Evolutionary conservation across 352 stramenopile species (phyloP).

Genomic region (Pythium sp.): DNA sequence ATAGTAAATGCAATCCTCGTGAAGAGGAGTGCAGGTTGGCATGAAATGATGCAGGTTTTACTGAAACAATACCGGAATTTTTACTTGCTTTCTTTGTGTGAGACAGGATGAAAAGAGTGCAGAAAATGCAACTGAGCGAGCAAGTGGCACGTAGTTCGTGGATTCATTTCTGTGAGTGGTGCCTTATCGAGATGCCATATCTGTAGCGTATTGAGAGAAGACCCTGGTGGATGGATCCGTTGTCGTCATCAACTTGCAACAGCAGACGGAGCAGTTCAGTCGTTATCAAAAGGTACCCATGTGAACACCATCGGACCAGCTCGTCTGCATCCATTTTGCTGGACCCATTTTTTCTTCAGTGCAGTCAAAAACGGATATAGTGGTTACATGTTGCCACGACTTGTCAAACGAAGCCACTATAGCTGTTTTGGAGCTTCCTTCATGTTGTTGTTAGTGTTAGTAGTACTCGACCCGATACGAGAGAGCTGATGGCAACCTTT

Average conservation of each 20-base stretch:
- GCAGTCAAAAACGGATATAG: not conserved
- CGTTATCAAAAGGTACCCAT: not conserved
- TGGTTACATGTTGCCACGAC: not conserved
- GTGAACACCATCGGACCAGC: not conserved
- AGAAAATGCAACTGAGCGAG: constrained; percentile 7
- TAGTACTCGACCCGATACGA: too few relatives aligned
- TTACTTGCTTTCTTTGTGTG: constrained; percentile 3
- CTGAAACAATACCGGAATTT: not conserved
- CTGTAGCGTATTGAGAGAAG: not conserved
- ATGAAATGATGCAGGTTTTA: not conserved
- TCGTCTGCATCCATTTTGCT: not conserved
- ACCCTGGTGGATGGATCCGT: not conserved
- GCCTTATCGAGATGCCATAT: not conserved
- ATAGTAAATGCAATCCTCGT: not conserved
- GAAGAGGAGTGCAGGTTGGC: not conserved
- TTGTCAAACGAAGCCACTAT: too few relatives aligned
- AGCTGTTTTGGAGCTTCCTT: too few relatives aligned
- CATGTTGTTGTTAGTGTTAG: too few relatives aligned
- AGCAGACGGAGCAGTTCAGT: not conserved
- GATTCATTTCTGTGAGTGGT: not conserved
- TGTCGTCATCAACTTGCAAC: not conserved
- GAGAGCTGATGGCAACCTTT: too few relatives aligned
- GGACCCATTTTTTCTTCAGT: not conserved
- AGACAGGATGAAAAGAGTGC: not conserved
- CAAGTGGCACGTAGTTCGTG: not conserved